Percentiles rank a stretch among this genome's conserved stretches.
Evolutionary conservation across 2,329 filamentous ascomycete genomes (phyloP).

Genomic region (Monosporascus ibericus): DNA sequence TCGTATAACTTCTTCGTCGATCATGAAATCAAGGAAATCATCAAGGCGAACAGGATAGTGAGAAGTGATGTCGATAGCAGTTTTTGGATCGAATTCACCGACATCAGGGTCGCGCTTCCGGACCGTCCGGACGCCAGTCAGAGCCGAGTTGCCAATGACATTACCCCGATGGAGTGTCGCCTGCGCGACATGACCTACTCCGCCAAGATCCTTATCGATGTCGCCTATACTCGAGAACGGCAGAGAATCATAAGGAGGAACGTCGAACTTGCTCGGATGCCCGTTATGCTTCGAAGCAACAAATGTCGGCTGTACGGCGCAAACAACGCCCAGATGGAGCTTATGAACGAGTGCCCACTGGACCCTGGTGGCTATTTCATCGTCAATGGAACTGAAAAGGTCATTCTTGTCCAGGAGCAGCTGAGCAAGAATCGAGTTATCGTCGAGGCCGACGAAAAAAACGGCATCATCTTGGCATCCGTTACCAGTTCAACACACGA

Average conservation of each 20-base stretch:
- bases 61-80: conserved; percentile 87
- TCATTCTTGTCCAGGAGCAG: conserved; percentile 97
- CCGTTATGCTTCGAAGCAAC: conserved; percentile 93
- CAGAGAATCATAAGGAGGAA: conserved; percentile 67
- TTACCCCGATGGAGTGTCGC: conserved; percentile 94
- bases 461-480: conserved; percentile 88
- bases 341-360: conserved; percentile 89
- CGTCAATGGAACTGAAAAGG: conserved; percentile 95
- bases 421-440: conserved; percentile 99
- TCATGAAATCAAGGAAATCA: conserved; percentile 93
- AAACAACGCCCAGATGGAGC: conserved; percentile 80
- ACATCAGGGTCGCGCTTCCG: conserved; percentile 81
- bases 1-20: conserved; percentile 99
- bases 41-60: conserved; percentile 82
- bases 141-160: conserved; percentile 61
- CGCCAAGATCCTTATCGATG: conserved; percentile 87
- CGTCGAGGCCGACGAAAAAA: conserved; percentile 87
- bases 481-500: conserved; percentile 98
- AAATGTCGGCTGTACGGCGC: conserved; percentile 84
- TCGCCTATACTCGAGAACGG: conserved; percentile 80
- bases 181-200: conserved; percentile 97
- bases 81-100: conserved; percentile 89
- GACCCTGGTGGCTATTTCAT: conserved; percentile 98
- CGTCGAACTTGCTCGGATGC: conserved; percentile 82
- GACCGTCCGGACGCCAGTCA: conserved; percentile 72